Evolutionary conservation across 768 basidiomycete species (phyloP).

Genomic region (Mycena galopus): DNA sequence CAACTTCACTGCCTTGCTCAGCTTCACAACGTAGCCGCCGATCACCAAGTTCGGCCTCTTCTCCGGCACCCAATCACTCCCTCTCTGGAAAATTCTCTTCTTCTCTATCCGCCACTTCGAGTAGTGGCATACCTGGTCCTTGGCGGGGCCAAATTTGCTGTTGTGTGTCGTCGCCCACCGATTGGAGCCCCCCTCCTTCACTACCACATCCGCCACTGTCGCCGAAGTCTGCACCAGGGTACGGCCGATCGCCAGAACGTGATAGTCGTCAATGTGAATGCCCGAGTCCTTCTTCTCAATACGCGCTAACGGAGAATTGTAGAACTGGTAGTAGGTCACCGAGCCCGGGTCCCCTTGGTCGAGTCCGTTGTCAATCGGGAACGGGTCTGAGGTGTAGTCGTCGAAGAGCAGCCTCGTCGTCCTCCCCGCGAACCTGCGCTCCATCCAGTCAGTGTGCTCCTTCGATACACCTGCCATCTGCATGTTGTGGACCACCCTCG

Average conservation of each 20-base stretch:
- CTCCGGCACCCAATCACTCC: not conserved
- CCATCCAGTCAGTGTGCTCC: not conserved
- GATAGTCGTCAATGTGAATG: not conserved
- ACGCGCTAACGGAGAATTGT: not conserved
- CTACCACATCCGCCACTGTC: conserved; percentile 9
- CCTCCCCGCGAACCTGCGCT: not conserved
- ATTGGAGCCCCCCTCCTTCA: too few relatives aligned
- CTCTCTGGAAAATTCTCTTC: too few relatives aligned
- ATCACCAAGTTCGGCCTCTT: not conserved
- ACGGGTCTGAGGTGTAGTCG: not conserved
- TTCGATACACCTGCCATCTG: not conserved
- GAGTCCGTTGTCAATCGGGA: not conserved
- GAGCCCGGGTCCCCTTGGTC: not conserved
- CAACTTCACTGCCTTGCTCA: not conserved
- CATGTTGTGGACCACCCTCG: conserved; percentile 4
- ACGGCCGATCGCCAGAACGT: not conserved
- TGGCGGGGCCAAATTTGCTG: too few relatives aligned
- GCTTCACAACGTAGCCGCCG: not conserved
- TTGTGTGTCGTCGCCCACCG: too few relatives aligned
- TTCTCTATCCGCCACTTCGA: too few relatives aligned
- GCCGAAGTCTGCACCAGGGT: not conserved
- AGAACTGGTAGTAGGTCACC: not conserved
- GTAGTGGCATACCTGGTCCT: too few relatives aligned
- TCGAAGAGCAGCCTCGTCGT: not conserved
- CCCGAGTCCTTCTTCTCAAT: not conserved